Conservation (phyloP, 2,329 filamentous ascomycete species). For the Zymoseptoria crescenta region DNA sequence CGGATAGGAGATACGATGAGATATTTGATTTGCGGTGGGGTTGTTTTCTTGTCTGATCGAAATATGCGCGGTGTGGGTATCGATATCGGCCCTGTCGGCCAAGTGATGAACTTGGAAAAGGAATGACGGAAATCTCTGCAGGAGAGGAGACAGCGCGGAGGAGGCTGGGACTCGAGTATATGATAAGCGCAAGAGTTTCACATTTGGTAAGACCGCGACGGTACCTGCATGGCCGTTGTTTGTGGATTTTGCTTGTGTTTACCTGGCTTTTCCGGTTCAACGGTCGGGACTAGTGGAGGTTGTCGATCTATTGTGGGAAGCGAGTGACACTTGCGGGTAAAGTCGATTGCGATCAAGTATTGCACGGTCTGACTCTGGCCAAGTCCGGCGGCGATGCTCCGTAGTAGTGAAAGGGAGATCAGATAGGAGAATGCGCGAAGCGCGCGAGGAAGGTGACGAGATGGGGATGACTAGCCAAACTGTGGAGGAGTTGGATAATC, state of each 20-base stretch:
- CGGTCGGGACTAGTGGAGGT: not conserved
- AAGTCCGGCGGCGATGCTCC: not conserved
- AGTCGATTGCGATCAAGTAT: not conserved
- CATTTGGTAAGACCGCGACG: not conserved
- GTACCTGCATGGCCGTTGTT: no score
- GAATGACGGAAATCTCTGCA: not conserved
- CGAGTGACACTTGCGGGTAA: not conserved
- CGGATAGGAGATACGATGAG: not conserved
- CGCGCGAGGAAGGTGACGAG: not conserved
- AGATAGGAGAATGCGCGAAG: not conserved
- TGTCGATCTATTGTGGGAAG: not conserved
- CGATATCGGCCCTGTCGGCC: not conserved
- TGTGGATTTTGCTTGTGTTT: not conserved
- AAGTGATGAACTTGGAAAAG: not conserved
- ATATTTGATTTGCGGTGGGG: not conserved
- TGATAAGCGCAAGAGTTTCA: not conserved
- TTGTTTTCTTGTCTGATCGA: not conserved
- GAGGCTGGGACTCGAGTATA: not conserved
- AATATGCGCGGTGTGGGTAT: not conserved
- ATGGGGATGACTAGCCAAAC: not conserved
- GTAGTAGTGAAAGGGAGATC: not conserved
- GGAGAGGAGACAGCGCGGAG: not conserved
- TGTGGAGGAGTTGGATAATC: not conserved
- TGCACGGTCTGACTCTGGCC: not conserved
- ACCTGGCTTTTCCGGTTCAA: not conserved